Percentiles rank a stretch among this genome's conserved stretches.
These are phyloP conservation scores for Mortierella sp. DNA, from an alignment of 371 early-diverging fungal species.

Conservation along the genomic window DNA sequence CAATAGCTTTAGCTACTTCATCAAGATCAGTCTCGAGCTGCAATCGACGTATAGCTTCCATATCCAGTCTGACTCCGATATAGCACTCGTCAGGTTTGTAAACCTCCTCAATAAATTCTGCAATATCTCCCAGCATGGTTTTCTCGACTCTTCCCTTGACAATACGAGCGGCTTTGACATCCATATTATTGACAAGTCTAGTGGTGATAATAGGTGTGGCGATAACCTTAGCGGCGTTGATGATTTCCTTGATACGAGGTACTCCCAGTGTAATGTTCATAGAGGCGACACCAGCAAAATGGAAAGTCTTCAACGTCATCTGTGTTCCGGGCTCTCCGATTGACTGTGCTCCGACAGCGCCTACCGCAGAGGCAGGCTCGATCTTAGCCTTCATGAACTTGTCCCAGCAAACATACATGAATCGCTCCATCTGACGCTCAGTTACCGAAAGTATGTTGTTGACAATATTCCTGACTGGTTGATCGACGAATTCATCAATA, in stretches of 20 bases:
- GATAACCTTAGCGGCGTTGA: slow-evolving; percentile 92
- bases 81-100: slow-evolving; percentile 82
- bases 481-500: slow-evolving; percentile 65
- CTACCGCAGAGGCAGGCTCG: slow-evolving; percentile 91
- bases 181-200: slow-evolving; percentile 74
- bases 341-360: slow-evolving; percentile 98
- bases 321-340: slow-evolving; percentile 99
- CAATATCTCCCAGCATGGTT: slow-evolving; percentile 90
- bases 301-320: slow-evolving; percentile 99
- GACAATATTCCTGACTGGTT: slow-evolving; percentile 64
- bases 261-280: slow-evolving; percentile 99
- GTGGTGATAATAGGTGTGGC: slow-evolving; percentile 96
- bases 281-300: slow-evolving; percentile 99
- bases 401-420: slow-evolving; percentile 80
- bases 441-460: slow-evolving; percentile 83
- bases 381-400: slow-evolving; percentile 93
- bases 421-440: slow-evolving; percentile 76
- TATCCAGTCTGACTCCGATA: slow-evolving; percentile 84
- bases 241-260: slow-evolving; percentile 99
- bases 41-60: slow-evolving; percentile 75
- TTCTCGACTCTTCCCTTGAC: slow-evolving; percentile 96
- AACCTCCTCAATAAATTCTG: slow-evolving; percentile 93
- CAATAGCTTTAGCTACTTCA: slow-evolving; percentile 84
- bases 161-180: slow-evolving; percentile 88
- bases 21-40: slow-evolving; percentile 88